Conservation (phyloP, 805 yeast genomes). For the Cyberlindnera sargentensis region DNA sequence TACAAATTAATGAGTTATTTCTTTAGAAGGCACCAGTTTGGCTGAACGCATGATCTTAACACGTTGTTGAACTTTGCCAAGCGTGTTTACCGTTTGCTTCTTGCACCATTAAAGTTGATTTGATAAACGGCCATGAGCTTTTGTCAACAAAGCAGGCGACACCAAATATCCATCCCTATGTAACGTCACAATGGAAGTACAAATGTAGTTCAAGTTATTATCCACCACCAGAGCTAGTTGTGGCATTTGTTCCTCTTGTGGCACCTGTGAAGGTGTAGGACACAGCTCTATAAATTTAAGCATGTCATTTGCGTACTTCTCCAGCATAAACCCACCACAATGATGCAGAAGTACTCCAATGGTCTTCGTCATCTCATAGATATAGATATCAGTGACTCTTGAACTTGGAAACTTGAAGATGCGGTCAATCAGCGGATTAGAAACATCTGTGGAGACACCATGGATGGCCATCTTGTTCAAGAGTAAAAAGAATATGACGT, state of each 20-base stretch:
- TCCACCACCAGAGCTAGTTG: slow-evolving; percentile 6
- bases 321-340: slow-evolving; percentile 8
- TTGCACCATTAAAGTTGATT: too few species aligned
- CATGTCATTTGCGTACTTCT: slow-evolving; percentile 6
- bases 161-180: slow-evolving; percentile 2
- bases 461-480: slow-evolving; percentile 20
- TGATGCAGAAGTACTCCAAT: slow-evolving; percentile 19
- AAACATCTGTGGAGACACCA: slow-evolving; percentile 3
- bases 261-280: slow-evolving; percentile 5
- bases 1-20: too few species aligned
- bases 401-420: slow-evolving; percentile 10
- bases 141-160: background rate
- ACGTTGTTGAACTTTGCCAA: too few species aligned
- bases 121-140: background rate
- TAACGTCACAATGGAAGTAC: slow-evolving; percentile 10
- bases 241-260: slow-evolving; percentile 3
- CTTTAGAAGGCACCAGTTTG: too few species aligned
- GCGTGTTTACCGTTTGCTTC: too few species aligned
- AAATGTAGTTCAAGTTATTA: slow-evolving; percentile 18
- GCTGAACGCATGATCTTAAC: too few species aligned
- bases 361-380: slow-evolving; percentile 23
- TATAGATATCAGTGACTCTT: slow-evolving; percentile 10
- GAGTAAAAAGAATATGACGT: slow-evolving; percentile 7
- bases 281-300: slow-evolving; percentile 8
- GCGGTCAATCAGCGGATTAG: slow-evolving; percentile 5